Percentiles rank a stretch among this genome's conserved stretches.
Evolutionary conservation across 1,139 yeast genomes (phyloP).

Genomic region (Nakaseomyces glabratus): DNA sequence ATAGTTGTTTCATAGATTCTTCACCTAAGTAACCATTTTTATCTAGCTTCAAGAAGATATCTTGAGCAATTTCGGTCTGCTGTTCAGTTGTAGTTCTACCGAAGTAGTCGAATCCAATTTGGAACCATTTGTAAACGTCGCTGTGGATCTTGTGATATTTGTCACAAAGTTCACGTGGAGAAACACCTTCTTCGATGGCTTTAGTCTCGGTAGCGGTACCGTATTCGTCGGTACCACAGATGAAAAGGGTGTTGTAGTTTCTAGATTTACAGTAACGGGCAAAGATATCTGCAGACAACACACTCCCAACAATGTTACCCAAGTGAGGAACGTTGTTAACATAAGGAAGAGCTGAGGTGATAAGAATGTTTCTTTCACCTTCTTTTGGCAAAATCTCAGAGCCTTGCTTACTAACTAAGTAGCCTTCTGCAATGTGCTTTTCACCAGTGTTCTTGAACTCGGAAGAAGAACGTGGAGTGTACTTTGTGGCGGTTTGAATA

Average conservation of each 20-base stretch:
- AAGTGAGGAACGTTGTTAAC: conserved; percentile 97
- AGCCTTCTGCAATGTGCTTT: conserved; percentile 38
- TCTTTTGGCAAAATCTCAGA: conserved; percentile 48
- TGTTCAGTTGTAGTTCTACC: conserved; percentile 91
- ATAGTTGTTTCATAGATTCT: conserved; percentile 78
- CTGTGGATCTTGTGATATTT: conserved; percentile 81
- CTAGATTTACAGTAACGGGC: conserved; percentile 85
- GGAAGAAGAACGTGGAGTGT: conserved; percentile 30
- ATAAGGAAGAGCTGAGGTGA: conserved; percentile 94
- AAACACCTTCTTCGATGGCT: conserved; percentile 85
- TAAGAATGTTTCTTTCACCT: conserved; percentile 68
- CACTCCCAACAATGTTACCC: conserved; percentile 95
- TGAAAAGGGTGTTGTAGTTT: conserved; percentile 73
- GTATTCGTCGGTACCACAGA: conserved; percentile 98
- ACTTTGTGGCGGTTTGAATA: conserved; percentile 29
- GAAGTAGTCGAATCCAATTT: conserved; percentile 84
- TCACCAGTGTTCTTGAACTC: conserved; percentile 52
- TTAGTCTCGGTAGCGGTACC: conserved; percentile 99
- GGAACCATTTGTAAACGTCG: conserved; percentile 94
- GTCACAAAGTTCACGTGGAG: conserved; percentile 83
- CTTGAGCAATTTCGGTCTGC: conserved; percentile 95
- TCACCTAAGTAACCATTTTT: conserved; percentile 76
- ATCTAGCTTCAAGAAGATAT: conserved; percentile 67
- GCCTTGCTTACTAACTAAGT: conserved; percentile 29
- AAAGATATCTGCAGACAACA: conserved; percentile 87